Conservation (phyloP, 2,329 filamentous ascomycete species). For the Lachnellula subtilissima region DNA sequence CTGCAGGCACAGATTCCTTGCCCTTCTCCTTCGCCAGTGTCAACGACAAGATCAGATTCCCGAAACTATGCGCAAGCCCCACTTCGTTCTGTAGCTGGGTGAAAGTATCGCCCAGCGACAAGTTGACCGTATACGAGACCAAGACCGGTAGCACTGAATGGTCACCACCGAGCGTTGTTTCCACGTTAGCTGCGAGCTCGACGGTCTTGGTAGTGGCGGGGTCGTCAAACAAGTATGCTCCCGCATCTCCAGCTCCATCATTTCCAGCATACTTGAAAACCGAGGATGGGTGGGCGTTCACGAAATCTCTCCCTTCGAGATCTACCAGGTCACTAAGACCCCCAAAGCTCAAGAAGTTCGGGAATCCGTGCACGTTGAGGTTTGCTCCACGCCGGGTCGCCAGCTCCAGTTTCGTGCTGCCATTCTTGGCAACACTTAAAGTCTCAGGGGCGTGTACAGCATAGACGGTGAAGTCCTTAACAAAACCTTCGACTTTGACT, state of each 20-base stretch:
- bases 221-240: neutral
- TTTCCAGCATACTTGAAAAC: neutral
- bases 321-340: neutral
- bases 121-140: neutral
- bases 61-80: neutral
- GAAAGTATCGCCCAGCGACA: neutral
- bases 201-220: neutral
- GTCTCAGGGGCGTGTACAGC: neutral
- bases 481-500: neutral
- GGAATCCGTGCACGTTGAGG: neutral
- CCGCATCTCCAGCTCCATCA: neutral
- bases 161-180: neutral
- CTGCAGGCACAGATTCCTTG: neutral
- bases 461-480: neutral
- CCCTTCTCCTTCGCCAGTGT: neutral
- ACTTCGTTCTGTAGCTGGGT: neutral
- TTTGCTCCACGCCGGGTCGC: neutral
- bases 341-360: neutral
- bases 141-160: neutral
- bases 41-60: neutral
- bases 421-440: neutral
- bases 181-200: neutral
- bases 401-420: neutral
- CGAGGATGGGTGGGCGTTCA: neutral
- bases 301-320: neutral